Evolutionary conservation across 2,329 filamentous ascomycete species (phyloP).

Genomic region (Colletotrichum melonis): DNA sequence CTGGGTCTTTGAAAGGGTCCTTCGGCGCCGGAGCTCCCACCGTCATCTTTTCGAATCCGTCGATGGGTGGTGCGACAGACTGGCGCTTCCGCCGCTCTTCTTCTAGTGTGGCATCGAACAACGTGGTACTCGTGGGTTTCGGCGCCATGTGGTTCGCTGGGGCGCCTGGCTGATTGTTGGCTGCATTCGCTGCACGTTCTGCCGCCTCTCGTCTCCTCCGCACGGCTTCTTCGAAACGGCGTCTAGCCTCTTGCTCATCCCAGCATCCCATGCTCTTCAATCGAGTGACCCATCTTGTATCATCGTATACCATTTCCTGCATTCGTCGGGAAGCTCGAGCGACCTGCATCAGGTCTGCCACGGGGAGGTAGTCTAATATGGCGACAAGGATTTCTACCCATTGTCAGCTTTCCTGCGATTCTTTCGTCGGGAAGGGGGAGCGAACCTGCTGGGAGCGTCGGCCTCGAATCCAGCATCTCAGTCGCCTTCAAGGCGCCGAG

Average conservation of each 20-base stretch:
- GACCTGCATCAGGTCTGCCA: conserved; percentile 86
- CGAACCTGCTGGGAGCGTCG: conserved; percentile 84
- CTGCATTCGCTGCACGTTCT: conserved; percentile 42
- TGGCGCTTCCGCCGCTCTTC: conserved; percentile 65
- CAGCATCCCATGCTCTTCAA: conserved; percentile 90
- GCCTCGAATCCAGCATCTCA: conserved; percentile 82
- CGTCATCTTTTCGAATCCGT: conserved; percentile 85
- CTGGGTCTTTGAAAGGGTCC: conserved; percentile 67
- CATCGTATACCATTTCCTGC: conserved; percentile 99
- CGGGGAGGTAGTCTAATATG: conserved; percentile 89
- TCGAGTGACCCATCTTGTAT: conserved; percentile 91
- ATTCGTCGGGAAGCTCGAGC: conserved; percentile 87
- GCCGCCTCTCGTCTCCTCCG: conserved; percentile 69
- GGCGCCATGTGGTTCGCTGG: conserved; percentile 36
- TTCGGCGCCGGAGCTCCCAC: conserved; percentile 57
- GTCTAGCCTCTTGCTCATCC: conserved; percentile 89
- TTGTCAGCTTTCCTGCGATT: conserved; percentile 13
- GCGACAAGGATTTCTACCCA: conserved; percentile 82
- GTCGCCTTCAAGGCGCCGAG: conserved; percentile 83
- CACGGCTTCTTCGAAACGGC: conserved; percentile 80
- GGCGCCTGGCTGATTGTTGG: conserved; percentile 36
- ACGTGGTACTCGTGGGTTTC: conserved; percentile 60
- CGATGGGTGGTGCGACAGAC: conserved; percentile 48
- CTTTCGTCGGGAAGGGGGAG: neutral
- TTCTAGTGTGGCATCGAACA: conserved; percentile 80